Percentiles rank a stretch among this genome's conserved stretches.
Evolutionary conservation across 1,284 basidiomycete genomes (phyloP).

Genomic region (Bjerkandera adusta): DNA sequence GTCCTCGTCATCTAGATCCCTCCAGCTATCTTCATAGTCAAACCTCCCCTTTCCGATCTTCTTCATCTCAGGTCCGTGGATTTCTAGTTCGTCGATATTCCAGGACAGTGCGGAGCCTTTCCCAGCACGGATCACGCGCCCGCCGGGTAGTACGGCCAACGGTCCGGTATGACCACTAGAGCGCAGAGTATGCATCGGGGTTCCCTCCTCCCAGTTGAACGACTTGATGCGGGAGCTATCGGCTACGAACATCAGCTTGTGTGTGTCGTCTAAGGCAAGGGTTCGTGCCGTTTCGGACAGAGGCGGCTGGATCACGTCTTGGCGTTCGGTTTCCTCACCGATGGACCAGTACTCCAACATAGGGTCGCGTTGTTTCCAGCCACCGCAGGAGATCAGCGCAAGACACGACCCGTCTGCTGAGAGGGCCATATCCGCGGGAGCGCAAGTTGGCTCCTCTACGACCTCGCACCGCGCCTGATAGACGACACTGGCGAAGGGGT

Average conservation of each 20-base stretch:
- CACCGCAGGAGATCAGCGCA: conserved; percentile 27
- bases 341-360: conserved; percentile 29
- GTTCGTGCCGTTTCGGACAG: conserved; percentile 20
- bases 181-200: conserved; percentile 31
- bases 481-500: conserved; percentile 28
- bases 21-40: conserved; percentile 26
- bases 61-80: conserved; percentile 25
- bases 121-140: conserved; percentile 31
- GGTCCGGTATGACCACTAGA: conserved; percentile 26
- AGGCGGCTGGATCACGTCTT: conserved; percentile 13
- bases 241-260: conserved; percentile 25
- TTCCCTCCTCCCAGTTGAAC: conserved; percentile 10
- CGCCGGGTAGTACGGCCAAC: conserved; percentile 26
- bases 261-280: conserved; percentile 21
- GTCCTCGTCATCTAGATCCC: conserved; percentile 25
- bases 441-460: conserved; percentile 17
- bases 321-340: conserved; percentile 15
- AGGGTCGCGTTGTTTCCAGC: conserved; percentile 37
- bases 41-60: conserved; percentile 26
- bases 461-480: conserved; percentile 39
- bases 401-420: conserved; percentile 30
- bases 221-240: conserved; percentile 28
- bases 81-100: conserved; percentile 32
- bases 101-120: conserved; percentile 31
- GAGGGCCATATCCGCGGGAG: conserved; percentile 24